Evolutionary conservation across 108 stramenopile species (phyloP).

Genomic region (Epipyxis sp.): DNA sequence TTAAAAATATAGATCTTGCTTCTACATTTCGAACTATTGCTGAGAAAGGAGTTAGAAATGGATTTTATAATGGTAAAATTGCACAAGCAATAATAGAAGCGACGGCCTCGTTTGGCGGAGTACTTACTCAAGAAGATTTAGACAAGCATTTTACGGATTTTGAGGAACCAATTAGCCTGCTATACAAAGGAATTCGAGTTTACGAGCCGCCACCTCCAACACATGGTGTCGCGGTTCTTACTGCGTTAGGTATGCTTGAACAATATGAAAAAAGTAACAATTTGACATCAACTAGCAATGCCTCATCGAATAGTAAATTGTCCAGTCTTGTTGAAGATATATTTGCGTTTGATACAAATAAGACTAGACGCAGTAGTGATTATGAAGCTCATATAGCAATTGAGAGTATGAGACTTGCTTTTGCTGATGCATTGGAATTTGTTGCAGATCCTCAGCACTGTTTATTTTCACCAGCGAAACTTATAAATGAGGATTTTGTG

Average conservation of each 20-base stretch:
- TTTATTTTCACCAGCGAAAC: neutral
- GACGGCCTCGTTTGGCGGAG: conserved; percentile 70
- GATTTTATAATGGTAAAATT: conserved; percentile 77
- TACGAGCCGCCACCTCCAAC: conserved; percentile 91
- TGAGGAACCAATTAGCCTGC: conserved; percentile 68
- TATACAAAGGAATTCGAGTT: conserved; percentile 66
- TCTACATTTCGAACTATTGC: conserved; percentile 73
- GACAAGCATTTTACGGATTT: conserved; percentile 64
- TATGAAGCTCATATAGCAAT: conserved; percentile 28
- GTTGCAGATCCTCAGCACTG: conserved; percentile 66
- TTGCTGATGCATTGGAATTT: conserved; percentile 70
- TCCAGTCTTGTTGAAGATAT: no score
- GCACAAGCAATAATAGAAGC: conserved; percentile 76
- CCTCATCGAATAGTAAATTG: neutral
- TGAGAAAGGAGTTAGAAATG: conserved; percentile 66
- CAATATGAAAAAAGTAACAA: neutral
- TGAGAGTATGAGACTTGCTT: conserved; percentile 87
- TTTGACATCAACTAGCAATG: neutral
- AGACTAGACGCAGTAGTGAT: neutral
- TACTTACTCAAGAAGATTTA: conserved; percentile 77
- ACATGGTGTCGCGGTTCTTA: conserved; percentile 84
- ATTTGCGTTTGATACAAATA: conserved; percentile 22
- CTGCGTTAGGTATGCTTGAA: conserved; percentile 76
- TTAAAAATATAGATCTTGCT: conserved; percentile 80
- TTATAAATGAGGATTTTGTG: neutral